phyloP scores from a whole-genome alignment of 2,329 filamentous ascomycete species.

The Volutella citrinella region DNA sequence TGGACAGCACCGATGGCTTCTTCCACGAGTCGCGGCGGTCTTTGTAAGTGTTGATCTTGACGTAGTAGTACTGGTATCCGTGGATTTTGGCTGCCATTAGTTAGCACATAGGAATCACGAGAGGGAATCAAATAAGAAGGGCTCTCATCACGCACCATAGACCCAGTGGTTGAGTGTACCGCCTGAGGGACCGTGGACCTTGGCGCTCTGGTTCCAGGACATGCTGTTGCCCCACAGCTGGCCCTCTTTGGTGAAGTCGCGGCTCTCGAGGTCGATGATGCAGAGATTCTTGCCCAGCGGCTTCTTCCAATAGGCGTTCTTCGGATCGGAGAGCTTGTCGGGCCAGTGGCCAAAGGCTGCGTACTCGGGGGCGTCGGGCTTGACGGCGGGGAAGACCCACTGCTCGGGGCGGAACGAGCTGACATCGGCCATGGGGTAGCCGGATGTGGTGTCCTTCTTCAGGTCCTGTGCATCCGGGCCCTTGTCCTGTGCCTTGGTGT shows the following conservation, averaged over 20 bases:
- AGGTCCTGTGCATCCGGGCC: not conserved
- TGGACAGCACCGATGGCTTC: constrained; percentile 34
- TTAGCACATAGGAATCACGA: too few relatives aligned
- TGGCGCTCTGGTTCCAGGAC: constrained; percentile 25
- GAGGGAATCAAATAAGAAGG: too few relatives aligned
- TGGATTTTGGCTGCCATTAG: constrained; percentile 35
- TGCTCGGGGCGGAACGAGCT: constrained; percentile 3
- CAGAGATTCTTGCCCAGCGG: constrained; percentile 32
- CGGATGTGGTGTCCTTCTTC: not conserved
- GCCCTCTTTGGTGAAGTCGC: constrained; percentile 26
- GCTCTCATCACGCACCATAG: constrained; percentile 33
- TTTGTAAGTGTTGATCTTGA: constrained; percentile 28
- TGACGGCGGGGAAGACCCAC: constrained; percentile 7
- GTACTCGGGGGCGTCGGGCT: constrained; percentile 4
- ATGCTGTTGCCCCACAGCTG: constrained; percentile 29
- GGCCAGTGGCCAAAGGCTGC: constrained; percentile 3
- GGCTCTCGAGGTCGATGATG: constrained; percentile 39
- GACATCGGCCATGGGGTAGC: not conserved
- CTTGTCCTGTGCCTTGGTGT: not conserved
- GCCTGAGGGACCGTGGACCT: constrained; percentile 30
- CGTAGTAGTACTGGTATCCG: constrained; percentile 39
- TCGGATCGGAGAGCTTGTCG: not conserved
- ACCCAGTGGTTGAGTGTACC: constrained; percentile 38
- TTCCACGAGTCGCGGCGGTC: constrained; percentile 39
- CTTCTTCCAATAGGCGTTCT: constrained; percentile 18